Evolutionary conservation across 2,329 filamentous ascomycete species (phyloP).

Genomic region (Diaporthe citri): DNA sequence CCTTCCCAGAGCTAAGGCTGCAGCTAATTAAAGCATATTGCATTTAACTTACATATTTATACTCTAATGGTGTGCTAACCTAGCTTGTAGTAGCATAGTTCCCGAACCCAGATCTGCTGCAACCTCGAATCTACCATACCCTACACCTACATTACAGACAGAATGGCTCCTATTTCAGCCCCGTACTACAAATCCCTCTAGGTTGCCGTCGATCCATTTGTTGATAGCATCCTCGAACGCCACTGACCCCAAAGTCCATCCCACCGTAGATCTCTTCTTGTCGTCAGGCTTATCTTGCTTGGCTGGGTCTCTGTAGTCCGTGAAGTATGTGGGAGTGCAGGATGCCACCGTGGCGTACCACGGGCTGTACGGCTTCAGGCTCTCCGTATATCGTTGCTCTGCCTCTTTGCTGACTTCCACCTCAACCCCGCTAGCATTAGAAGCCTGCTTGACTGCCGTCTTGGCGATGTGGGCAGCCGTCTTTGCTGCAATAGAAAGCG

Average conservation of each 20-base stretch:
- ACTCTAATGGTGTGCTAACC: too few species aligned
- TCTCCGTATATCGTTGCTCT: not conserved
- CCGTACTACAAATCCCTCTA: not conserved
- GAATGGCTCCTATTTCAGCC: not conserved
- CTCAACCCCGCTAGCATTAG: not conserved
- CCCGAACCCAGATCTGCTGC: too few species aligned
- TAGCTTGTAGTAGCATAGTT: too few species aligned
- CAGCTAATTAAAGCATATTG: too few species aligned
- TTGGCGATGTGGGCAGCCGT: not conserved
- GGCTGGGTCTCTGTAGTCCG: not conserved
- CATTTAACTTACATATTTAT: too few species aligned
- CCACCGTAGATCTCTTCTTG: not conserved
- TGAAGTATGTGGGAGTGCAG: not conserved
- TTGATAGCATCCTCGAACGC: not conserved
- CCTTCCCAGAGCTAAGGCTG: too few species aligned
- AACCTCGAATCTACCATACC: too few species aligned
- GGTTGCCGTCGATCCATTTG: constrained; percentile 1
- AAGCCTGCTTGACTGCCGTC: not conserved
- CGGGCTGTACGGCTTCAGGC: not conserved
- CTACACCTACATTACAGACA: too few species aligned
- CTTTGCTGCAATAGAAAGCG: not conserved
- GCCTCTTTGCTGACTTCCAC: constrained; percentile 31
- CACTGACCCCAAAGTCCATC: not conserved
- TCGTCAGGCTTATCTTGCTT: not conserved
- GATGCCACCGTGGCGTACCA: not conserved